phyloP scores from a whole-genome alignment of 495 filamentous ascomycete genomes.

The Penicillium fimorum region DNA sequence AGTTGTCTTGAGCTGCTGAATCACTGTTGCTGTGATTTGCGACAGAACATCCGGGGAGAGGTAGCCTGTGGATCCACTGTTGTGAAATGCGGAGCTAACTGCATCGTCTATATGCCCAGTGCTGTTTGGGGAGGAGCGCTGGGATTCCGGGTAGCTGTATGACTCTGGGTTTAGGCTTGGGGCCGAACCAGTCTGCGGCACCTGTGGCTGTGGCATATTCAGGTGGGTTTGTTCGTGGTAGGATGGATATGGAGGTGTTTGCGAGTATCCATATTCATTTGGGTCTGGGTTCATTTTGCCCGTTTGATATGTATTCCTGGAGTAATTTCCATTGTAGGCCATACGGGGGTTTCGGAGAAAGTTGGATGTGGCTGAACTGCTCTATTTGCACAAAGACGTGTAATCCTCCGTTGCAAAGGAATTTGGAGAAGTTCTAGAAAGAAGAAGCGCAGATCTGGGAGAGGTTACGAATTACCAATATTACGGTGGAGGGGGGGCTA shows the following conservation, averaged over 20 bases:
- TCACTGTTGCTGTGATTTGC: conserved; percentile 53
- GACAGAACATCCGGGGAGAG: conserved; percentile 51
- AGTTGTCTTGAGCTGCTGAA: conserved; percentile 51
- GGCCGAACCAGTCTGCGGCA: conserved; percentile 28
- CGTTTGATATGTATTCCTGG: conserved; percentile 27
- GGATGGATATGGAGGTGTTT: conserved; percentile 37
- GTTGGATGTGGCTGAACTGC: neutral
- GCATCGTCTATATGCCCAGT: conserved; percentile 47
- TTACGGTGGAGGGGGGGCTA: conserved; percentile 3
- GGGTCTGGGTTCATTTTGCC: conserved; percentile 29
- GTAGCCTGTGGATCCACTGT: conserved; percentile 35
- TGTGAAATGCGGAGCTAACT: conserved; percentile 45
- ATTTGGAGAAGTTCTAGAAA: conserved; percentile 4
- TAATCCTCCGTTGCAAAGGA: neutral
- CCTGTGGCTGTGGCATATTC: conserved; percentile 43
- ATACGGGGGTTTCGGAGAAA: conserved; percentile 17
- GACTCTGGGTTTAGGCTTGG: conserved; percentile 17
- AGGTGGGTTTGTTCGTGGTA: conserved; percentile 35
- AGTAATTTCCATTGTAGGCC: conserved; percentile 44
- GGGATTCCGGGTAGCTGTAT: neutral
- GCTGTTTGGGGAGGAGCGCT: conserved; percentile 1
- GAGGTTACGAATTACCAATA: conserved; percentile 1
- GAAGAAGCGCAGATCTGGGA: neutral
- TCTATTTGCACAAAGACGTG: neutral
- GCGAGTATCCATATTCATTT: conserved; percentile 23